These are phyloP conservation scores for Trypanosoma scelopori DNA, from an alignment of 208 protist genomes.

Conservation along the genomic window DNA sequence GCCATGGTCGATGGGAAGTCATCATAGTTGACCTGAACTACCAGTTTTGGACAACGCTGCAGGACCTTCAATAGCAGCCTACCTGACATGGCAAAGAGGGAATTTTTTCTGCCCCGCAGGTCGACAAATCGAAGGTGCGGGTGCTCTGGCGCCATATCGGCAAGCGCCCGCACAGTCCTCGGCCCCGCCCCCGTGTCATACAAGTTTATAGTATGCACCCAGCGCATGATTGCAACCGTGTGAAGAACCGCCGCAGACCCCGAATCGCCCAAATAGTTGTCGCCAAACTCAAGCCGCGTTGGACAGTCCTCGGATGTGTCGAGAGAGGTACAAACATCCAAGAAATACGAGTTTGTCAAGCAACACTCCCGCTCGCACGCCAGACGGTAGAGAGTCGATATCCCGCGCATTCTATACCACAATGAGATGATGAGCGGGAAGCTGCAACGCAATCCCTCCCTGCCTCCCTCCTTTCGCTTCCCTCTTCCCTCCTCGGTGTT, in stretches of 20 bases:
- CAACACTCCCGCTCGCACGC: conserved; percentile 70
- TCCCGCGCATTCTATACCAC: conserved; percentile 50
- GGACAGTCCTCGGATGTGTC: conserved; percentile 48
- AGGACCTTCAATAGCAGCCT: conserved; percentile 34
- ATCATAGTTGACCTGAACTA: conserved; percentile 35
- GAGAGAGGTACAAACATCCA: conserved; percentile 48
- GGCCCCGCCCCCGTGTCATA: conserved; percentile 48
- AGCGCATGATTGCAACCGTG: conserved; percentile 59
- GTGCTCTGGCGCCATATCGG: conserved; percentile 25
- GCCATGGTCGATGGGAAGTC: conserved; percentile 33
- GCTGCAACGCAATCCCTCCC: neutral
- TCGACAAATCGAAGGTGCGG: conserved; percentile 38
- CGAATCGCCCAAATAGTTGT: conserved; percentile 71
- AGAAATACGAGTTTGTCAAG: conserved; percentile 49
- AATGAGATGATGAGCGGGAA: neutral
- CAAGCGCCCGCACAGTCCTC: conserved; percentile 32
- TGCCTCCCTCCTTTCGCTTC: too few relatives aligned
- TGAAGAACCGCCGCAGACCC: conserved; percentile 64
- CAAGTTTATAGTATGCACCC: conserved; percentile 52
- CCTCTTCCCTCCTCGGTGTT: too few relatives aligned
- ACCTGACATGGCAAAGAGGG: conserved; percentile 39
- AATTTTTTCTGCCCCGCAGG: conserved; percentile 32
- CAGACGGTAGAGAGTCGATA: conserved; percentile 58
- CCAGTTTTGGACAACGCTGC: conserved; percentile 16
- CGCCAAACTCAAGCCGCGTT: conserved; percentile 38